Evolutionary conservation across 305 asterid species (phyloP), one percentile per base, ranked within the genome.

Genomic region (Ilex paraguariensis): DNA sequence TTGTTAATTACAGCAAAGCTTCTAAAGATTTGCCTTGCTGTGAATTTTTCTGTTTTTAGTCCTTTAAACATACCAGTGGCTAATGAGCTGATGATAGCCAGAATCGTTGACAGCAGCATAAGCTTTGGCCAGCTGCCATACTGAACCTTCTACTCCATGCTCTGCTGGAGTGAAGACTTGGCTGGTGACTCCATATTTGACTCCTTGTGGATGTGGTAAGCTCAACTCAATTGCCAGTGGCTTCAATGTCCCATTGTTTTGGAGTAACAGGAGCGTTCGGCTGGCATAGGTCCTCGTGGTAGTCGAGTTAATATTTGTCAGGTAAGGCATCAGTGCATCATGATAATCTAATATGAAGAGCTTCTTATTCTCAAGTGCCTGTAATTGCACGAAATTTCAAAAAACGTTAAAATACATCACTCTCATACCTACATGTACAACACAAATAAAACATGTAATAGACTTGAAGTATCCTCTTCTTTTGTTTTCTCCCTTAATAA

Each of bases 261-360:
- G 78, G 74, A 89, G 65, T 74, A 81, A 82, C 50, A 92, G 83
- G 15, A 89, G 63, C 2, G 98, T 89, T 77, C 91, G 69, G 16
- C 96, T 77, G 65, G 97, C 96, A 57, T 92, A 92, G 4, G 79
- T 76, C 74, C 84, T 84, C 45, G 84, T 74, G 31, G 69, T 46
- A 2, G 95, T 85, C 1, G 75, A 9, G 61, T 91, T 88, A 61
- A 91, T 82, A 72, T 84, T 75, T 68, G 82, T 81, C 68, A 91
- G 76, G 57, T 84, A 87, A 1, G 97, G 96, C 92, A 91, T 88
- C 58, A 87, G 60, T 60, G 56, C 64, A 66, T 91, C 98, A 12
- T 87, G 97, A 68, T 88, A 95, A 73, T 91, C 85, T 75, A 91
- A 54, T 74, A 91, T 80, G 83, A 74, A 91, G 56, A 85, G 32